Conservation (phyloP, 73 alveolate genomes). For the Symbiodinium natans region DNA sequence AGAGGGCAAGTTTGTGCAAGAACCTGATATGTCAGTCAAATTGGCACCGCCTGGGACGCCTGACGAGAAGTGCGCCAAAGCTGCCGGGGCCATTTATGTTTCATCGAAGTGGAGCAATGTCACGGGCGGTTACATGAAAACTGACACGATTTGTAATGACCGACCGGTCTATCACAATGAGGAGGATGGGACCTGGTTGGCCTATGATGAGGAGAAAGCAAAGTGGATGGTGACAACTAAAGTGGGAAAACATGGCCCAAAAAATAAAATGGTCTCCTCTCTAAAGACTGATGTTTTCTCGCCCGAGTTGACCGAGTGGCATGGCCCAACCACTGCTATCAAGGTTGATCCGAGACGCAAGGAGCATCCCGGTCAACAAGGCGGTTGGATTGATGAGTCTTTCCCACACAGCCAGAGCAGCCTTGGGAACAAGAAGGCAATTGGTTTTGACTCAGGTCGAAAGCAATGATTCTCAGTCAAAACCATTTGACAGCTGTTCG, state of each 20-base stretch:
- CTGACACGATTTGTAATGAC: background rate
- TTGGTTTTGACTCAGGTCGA: too few relatives aligned
- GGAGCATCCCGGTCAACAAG: background rate
- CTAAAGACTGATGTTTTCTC: conserved; percentile 27
- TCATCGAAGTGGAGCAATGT: conserved; percentile 34
- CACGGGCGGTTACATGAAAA: conserved; percentile 42
- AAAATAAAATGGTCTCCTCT: background rate
- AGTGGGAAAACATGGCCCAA: background rate
- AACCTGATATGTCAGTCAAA: background rate
- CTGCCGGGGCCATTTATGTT: conserved; percentile 23
- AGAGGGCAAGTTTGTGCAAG: background rate
- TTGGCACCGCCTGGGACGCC: conserved; percentile 18
- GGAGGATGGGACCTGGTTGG: conserved; percentile 8
- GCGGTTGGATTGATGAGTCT: conserved; percentile 52
- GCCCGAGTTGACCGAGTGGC: conserved; percentile 49
- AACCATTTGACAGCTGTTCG: too few relatives aligned
- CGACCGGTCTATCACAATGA: conserved; percentile 33
- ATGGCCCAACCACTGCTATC: conserved; percentile 18
- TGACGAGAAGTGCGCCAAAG: conserved; percentile 25
- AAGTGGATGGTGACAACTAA: background rate
- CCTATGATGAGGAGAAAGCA: background rate
- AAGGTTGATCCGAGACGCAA: background rate
- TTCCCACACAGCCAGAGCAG: conserved; percentile 21
- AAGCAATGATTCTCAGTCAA: too few relatives aligned
- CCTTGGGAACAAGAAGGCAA: too few relatives aligned